Conservation (phyloP, 768 basidiomycete genomes). For the Tricholoma sp. region DNA sequence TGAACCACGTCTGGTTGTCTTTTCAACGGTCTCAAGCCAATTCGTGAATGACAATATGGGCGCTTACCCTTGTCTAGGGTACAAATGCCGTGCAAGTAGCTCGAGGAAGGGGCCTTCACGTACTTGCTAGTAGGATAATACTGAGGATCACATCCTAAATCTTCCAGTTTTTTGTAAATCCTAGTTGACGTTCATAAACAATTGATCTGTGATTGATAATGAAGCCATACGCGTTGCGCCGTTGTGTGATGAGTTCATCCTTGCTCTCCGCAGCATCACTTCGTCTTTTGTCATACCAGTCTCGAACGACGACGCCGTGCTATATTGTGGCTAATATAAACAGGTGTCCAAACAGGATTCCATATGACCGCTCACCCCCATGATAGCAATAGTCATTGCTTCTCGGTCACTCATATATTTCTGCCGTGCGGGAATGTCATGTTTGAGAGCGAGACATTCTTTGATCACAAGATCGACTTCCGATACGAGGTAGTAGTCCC, state of each 20-base stretch:
- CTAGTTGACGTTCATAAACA: background rate
- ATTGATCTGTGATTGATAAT: background rate
- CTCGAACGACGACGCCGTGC: background rate
- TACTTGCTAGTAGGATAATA: background rate
- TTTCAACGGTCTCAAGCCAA: too few species aligned
- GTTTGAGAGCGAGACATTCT: background rate
- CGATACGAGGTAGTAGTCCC: background rate
- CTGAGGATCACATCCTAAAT: background rate
- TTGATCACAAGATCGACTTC: background rate
- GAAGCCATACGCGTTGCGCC: background rate
- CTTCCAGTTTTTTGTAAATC: background rate
- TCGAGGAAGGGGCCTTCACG: too few species aligned
- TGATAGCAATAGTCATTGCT: background rate
- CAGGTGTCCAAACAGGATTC: background rate
- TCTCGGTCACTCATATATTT: background rate
- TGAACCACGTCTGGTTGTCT: too few species aligned
- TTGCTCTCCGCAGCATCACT: background rate
- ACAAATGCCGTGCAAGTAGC: background rate
- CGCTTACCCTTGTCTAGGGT: background rate
- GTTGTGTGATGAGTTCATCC: background rate
- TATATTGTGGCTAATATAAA: background rate
- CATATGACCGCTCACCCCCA: background rate
- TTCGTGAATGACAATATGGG: background rate
- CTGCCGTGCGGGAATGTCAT: background rate
- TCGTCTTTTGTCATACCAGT: background rate